Evolutionary conservation across 768 basidiomycete species (phyloP).

Genomic region (Boletus patriciae): DNA sequence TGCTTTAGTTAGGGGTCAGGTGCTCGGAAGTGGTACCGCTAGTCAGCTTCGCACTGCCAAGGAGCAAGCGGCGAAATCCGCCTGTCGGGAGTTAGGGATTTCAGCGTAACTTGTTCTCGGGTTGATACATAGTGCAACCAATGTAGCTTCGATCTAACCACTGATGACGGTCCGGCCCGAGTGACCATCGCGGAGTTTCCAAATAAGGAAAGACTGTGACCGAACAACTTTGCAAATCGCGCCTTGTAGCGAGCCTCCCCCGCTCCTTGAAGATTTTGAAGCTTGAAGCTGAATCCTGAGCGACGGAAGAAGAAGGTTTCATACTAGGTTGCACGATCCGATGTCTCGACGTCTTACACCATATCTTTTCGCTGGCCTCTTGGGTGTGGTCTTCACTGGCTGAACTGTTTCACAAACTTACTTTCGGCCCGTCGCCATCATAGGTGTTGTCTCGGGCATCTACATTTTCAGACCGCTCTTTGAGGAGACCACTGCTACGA

Average conservation of each 20-base stretch:
- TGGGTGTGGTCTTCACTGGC: slow-evolving; percentile 42
- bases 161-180: no score
- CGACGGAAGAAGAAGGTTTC: neutral
- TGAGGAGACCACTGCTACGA: slow-evolving; percentile 19
- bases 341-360: slow-evolving; percentile 47
- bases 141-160: neutral
- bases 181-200: slow-evolving; percentile 31
- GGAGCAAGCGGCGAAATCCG: slow-evolving; percentile 47
- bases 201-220: slow-evolving; percentile 15
- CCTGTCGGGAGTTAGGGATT: slow-evolving; percentile 37
- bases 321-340: neutral
- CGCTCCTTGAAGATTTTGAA: neutral
- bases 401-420: neutral
- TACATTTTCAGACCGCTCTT: slow-evolving; percentile 64
- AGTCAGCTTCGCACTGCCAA: slow-evolving; percentile 46
- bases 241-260: neutral
- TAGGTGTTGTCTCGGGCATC: slow-evolving; percentile 61
- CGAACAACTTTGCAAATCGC: slow-evolving; percentile 2
- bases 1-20: slow-evolving; percentile 45
- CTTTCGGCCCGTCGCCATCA: neutral
- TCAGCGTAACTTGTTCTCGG: slow-evolving; percentile 1
- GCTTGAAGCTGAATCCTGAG: neutral
- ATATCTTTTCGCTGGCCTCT: slow-evolving; percentile 52
- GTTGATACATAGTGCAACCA: slow-evolving; percentile 2
- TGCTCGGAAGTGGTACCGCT: slow-evolving; percentile 48